Base-by-base conservation (phyloP, 805 yeast species). In the Saccharomyces eubayanus region DNA sequence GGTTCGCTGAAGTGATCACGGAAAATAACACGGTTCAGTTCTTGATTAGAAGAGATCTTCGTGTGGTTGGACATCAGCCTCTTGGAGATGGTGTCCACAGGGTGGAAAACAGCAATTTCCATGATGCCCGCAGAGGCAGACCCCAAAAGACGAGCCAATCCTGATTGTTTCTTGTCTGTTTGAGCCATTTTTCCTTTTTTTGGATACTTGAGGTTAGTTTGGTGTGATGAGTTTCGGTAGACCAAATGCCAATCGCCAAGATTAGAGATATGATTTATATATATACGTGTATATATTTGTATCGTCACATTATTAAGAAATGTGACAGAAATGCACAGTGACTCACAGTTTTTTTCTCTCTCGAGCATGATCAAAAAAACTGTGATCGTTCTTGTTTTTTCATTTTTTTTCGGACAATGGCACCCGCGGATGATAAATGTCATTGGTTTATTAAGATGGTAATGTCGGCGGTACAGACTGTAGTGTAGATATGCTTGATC, bases 121-220 rank as follows among this genome's bases (percentile, higher is more conserved):
- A 95, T 82, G 69, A 94, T 88, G 64, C 99, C 99, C 46, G 99
- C 99, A 21, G 96, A 80, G 16, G 98, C 99, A 40, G 98, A 92
- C 48, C 99, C 99, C 48, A 94, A 77, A 46, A 92, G 85, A 72
- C 98, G 83, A 64, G 99, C 96, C 48, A 77, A 61, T 53, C 89
- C 98, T 49, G 96, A 84, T 74, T 92, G 71, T 71, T 86, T 87
- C 78, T 85, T 89, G 68, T 89, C 94, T 60, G 73, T 75, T 72
- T 49, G 48, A 50, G 57, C 51, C 60, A 55, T 55, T 16, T 46
- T 50, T 21, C 27, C 49, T 8, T 27, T 16, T 12, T 28, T 9
- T n/a, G 6, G 10, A 27, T 47, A 28, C n/a, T 28, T 27, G 24
- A 3, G 14, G 16, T 6, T n/a, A 28, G 20, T 21, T 16, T 36